Evolutionary conservation across 163 green algal genomes (phyloP).

Genomic region (Scenedesmus sp.): DNA sequence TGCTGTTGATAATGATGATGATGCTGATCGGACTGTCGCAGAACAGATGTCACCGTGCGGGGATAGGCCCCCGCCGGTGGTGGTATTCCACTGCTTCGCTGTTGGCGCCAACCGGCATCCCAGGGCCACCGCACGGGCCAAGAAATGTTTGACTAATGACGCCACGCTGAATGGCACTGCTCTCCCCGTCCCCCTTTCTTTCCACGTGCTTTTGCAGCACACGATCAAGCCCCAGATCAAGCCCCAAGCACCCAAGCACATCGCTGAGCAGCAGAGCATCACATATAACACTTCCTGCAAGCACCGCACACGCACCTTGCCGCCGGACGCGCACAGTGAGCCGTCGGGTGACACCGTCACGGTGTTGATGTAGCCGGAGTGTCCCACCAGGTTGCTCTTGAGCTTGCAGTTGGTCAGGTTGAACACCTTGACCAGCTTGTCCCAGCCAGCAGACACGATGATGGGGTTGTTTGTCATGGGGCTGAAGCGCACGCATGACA

Average conservation of each 20-base stretch:
- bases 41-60: conserved; percentile 8
- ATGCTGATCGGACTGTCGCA: not conserved
- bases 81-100: conserved; percentile 47
- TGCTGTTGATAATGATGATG: too few relatives aligned
- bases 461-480: conserved; percentile 95
- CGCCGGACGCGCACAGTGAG: conserved; percentile 98
- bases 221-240: too few relatives aligned
- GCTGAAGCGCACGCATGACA: conserved; percentile 98
- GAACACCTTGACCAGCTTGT: conserved; percentile 89
- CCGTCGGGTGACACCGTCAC: conserved; percentile 99
- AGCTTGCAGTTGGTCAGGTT: conserved; percentile 99
- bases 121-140: conserved; percentile 37
- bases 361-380: conserved; percentile 97
- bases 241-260: too few relatives aligned
- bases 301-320: conserved; percentile 77
- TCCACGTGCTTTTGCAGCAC: not conserved
- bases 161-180: not conserved
- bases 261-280: not conserved
- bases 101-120: conserved; percentile 52
- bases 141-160: conserved; percentile 54
- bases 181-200: not conserved
- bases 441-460: conserved; percentile 96
- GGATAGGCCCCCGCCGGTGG: conserved; percentile 1
- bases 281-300: not conserved
- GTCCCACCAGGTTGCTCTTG: conserved; percentile 94